Base-by-base conservation (phyloP, 805 yeast species). In the Candida sithepensis region DNA sequence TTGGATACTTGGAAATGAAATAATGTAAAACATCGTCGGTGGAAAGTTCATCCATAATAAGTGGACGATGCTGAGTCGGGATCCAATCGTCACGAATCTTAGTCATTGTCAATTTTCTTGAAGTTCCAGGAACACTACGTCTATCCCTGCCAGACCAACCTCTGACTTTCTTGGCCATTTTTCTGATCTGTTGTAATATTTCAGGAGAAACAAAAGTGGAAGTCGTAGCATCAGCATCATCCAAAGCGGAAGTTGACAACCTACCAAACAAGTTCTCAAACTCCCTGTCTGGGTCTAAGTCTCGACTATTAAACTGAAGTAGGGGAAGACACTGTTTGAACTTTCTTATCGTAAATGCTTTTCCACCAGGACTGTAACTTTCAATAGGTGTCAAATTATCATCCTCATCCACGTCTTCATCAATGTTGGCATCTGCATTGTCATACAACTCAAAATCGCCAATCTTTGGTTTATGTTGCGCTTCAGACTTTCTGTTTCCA, bases 71-170 rank as follows among this genome's bases (percentile, higher is more conserved):
- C 23, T 75, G 67, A 0, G 88, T 79, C 1, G 96, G 96, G 7
- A 86, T 60, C 88, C 91, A 88, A 60, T 86, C 91, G 50, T 85
- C 90, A 60, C 85, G 77, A 40, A 88, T 80, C 57, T 83, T 82
- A 0, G 95, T 82, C 50, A 89, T 69, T 12, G 77, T 70, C 42
- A 88, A 67, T 55, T 85, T 85, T 52, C 89, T 74, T 0, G 80
- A 66, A 0, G 88, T 79, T 23, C 92, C 92, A 0, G 96, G 96
- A 2, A 87, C 78, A 5, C 80, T 69, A 42, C 85, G 67, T 51
- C 83, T 79, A 58, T 88, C 95, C 52, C 79, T 77, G 0, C 96
- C 96, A 40, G 89, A 85, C 96, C 96, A 88, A 21, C 89, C 90
- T 56, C 87, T 74, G 0, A 87, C 80, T n/a, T 77, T 61, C 46